Evolutionary conservation across 208 protist genomes (phyloP), one percentile per base, ranked within the genome.

Genomic region (Acanthamoeba sp.): DNA sequence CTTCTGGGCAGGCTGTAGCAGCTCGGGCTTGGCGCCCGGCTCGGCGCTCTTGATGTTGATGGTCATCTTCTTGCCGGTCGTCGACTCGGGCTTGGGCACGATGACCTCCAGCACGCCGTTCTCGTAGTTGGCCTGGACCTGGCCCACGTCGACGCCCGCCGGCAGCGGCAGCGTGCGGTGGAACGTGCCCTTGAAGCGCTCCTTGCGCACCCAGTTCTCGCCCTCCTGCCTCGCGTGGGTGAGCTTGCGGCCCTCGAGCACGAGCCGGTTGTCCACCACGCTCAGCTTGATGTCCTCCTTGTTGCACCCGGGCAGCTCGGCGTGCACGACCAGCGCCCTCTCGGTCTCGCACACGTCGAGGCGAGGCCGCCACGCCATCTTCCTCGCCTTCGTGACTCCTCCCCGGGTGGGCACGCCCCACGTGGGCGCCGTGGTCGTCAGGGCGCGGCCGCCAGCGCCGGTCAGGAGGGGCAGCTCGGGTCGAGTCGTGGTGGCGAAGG

Each of bases 21-120:
- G 9, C 32, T 38, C 64, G 29, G 32, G 9, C 9, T 9, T 38
- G 14, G 29, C 16, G 64, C 10, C 9, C 64, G 9, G 14, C 27
- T 38, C 64, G 32, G 32, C 14, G 64, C 14, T 36, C 64, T 38
- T 73, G 64, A 73, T 73, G 14, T 52, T 16, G 45, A 52, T 52
- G 45, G 45, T 16, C 45, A 9, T 2, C 45, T 52, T 52, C 45
- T 52, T 52, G 45, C 45, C 45, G n/a, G n/a, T n/a, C n/a, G n/a
- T n/a, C n/a, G n/a, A n/a, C n/a, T n/a, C n/a, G n/a, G 87, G 87
- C 62, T 92, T 92, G 4, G 87, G 52, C 20, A 92, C 16, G 34
- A 92, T 40, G 12, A 92, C 59, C 62, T 92, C 87, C 9, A 92
- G 87, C 87, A 92, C 87, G n/a, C 87, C 87, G 32, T 92, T 57